These are phyloP conservation scores for Russula sp. DNA, from an alignment of 768 basidiomycete genomes.

Conservation along the genomic window DNA sequence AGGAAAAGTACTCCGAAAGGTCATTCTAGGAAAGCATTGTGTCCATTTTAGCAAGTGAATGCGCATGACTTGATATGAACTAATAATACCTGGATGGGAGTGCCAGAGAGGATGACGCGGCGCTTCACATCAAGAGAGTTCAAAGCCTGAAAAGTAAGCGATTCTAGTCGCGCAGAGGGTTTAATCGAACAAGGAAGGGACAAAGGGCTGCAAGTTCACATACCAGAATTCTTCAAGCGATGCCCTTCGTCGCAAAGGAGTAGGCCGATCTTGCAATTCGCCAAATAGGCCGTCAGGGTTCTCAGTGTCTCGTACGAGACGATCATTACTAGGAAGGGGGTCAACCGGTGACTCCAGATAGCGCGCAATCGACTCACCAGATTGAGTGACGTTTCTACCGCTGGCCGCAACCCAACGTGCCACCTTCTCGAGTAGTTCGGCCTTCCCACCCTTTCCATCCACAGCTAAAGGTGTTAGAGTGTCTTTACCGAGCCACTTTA, in stretches of 20 bases:
- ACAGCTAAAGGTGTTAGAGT: constrained; percentile 77
- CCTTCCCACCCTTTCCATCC: constrained; percentile 88
- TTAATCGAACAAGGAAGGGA: neutral
- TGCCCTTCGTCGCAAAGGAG: constrained; percentile 98
- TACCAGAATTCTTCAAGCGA: constrained; percentile 91
- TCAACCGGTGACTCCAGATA: neutral
- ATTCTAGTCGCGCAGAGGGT: constrained; percentile 42
- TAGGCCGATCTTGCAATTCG: constrained; percentile 76
- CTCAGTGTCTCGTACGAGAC: constrained; percentile 96
- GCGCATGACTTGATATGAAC: neutral
- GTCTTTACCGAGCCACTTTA: constrained; percentile 91
- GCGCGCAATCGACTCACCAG: constrained; percentile 45
- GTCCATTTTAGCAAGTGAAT: neutral
- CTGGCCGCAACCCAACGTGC: constrained; percentile 83
- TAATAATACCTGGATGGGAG: constrained; percentile 70
- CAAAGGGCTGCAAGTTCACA: constrained; percentile 21
- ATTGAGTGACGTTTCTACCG: constrained; percentile 86
- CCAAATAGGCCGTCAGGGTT: constrained; percentile 66
- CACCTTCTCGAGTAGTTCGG: constrained; percentile 70
- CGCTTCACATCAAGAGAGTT: constrained; percentile 79
- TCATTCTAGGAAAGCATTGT: constrained; percentile 54
- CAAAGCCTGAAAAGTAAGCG: constrained; percentile 79
- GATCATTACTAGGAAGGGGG: constrained; percentile 71
- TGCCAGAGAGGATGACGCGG: constrained; percentile 90
- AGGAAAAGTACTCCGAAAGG: constrained; percentile 88